phyloP scores from a whole-genome alignment of 768 basidiomycete species.

The Lactarius hatsudake region DNA sequence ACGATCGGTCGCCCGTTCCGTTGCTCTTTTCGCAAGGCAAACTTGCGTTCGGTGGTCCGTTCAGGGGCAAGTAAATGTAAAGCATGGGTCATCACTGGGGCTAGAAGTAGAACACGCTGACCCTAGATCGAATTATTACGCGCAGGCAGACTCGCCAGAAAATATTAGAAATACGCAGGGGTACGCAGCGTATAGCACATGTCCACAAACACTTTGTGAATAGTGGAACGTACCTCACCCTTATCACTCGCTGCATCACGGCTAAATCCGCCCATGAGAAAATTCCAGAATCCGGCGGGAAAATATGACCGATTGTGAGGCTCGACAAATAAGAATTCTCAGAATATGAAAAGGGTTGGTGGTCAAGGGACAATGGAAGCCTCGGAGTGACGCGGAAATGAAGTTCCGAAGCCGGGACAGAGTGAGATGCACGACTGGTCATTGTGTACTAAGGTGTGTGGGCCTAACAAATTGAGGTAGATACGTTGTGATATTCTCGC shows the following conservation, averaged over 20 bases:
- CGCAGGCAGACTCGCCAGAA: not conserved
- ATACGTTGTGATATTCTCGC: constrained; percentile 25
- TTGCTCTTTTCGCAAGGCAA: not conserved
- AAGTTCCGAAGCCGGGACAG: constrained; percentile 13
- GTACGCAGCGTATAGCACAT: constrained; percentile 1
- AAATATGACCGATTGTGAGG: constrained; percentile 14
- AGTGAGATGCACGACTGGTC: constrained; percentile 12
- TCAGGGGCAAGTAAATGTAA: not conserved
- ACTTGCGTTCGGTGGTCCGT: not conserved
- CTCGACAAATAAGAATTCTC: not conserved
- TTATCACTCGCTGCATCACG: constrained; percentile 18
- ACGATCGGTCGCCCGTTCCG: not conserved
- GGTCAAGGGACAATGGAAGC: constrained; percentile 5
- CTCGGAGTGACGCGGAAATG: constrained; percentile 19
- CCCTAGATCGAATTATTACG: not conserved
- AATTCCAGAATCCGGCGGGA: constrained; percentile 10
- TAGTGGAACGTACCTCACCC: constrained; percentile 8
- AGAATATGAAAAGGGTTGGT: not conserved
- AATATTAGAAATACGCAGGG: not conserved
- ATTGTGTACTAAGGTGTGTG: constrained; percentile 11
- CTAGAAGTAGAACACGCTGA: not conserved
- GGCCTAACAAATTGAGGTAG: constrained; percentile 14
- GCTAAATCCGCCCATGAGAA: constrained; percentile 18
- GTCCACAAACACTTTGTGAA: constrained; percentile 12
- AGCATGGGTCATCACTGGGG: not conserved